Percentiles rank a stretch among this genome's conserved stretches.
These are phyloP conservation scores for Chlorella sp. DNA, from an alignment of 139 green algal species.

Conservation along the genomic window DNA sequence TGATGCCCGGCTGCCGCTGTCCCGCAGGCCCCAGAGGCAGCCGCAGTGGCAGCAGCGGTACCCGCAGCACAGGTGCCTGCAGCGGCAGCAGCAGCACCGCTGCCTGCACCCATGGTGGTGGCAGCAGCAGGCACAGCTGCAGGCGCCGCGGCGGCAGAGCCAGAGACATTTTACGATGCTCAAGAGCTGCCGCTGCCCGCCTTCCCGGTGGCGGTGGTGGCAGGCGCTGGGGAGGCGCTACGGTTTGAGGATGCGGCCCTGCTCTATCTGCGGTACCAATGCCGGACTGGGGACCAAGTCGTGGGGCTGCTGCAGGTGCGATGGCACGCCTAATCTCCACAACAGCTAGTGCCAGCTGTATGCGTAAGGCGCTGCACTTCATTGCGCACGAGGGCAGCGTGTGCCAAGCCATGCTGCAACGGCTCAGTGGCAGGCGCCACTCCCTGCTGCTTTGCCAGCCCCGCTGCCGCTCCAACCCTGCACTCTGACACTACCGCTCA, in stretches of 20 bases:
- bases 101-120: neutral
- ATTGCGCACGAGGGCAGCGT: no score
- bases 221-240: neutral
- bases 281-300: slow-evolving; percentile 25
- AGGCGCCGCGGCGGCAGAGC: neutral
- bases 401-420: no score
- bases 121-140: neutral
- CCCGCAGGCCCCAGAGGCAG: slow-evolving; percentile 1
- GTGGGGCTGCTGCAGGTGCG: slow-evolving; percentile 32
- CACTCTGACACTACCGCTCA: no score
- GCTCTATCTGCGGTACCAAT: slow-evolving; percentile 46
- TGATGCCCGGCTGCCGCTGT: neutral
- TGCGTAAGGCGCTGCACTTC: no score
- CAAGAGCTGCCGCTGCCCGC: slow-evolving; percentile 12
- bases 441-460: no score
- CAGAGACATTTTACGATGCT: slow-evolving; percentile 33
- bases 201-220: neutral
- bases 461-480: no score
- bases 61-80: neutral
- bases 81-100: neutral
- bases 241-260: slow-evolving; percentile 29
- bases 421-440: no score
- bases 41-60: neutral
- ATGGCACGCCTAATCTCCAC: no score
- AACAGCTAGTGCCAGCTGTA: no score